Evolutionary conservation across 2,329 filamentous ascomycete genomes (phyloP).

Genomic region (Davidsoniella australis): DNA sequence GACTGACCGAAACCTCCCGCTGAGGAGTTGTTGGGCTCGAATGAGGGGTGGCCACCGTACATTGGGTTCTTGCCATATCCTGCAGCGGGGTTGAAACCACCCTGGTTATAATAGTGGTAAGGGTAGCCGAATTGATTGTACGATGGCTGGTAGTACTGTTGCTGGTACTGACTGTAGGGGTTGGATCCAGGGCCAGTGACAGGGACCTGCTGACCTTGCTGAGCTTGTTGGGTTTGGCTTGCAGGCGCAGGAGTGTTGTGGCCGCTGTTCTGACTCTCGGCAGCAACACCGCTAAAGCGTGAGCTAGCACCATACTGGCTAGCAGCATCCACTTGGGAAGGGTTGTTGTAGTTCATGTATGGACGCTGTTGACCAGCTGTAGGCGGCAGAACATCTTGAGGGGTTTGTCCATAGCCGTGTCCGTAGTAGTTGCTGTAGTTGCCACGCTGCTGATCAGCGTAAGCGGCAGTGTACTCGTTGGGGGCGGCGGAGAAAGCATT

Average conservation of each 20-base stretch:
- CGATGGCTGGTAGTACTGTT: slow-evolving; percentile 34
- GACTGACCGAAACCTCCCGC: slow-evolving; percentile 36
- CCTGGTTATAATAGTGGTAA: slow-evolving; percentile 32
- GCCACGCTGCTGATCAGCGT: slow-evolving; percentile 58
- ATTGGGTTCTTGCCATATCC: slow-evolving; percentile 35
- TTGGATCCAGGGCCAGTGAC: slow-evolving; percentile 17
- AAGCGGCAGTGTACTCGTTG: slow-evolving; percentile 71
- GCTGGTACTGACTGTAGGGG: slow-evolving; percentile 39
- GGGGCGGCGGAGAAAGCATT: slow-evolving; percentile 57
- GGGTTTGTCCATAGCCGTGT: slow-evolving; percentile 40
- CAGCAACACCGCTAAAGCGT: slow-evolving; percentile 38
- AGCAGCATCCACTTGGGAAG: slow-evolving; percentile 41
- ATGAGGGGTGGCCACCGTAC: slow-evolving; percentile 41
- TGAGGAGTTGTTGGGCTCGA: slow-evolving; percentile 38
- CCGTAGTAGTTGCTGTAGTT: slow-evolving; percentile 52
- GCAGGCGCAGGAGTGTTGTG: slow-evolving; percentile 81
- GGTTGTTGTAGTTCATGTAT: slow-evolving; percentile 56
- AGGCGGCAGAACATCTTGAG: slow-evolving; percentile 51
- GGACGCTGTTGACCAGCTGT: slow-evolving; percentile 29
- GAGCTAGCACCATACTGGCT: slow-evolving; percentile 58
- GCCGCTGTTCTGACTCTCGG: slow-evolving; percentile 69
- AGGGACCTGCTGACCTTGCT: slow-evolving; percentile 20
- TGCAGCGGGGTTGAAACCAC: slow-evolving; percentile 25
- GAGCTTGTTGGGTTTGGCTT: slow-evolving; percentile 26
- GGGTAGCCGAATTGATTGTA: slow-evolving; percentile 47